Evolutionary conservation across 192 early-diverging fungal genomes (phyloP), one percentile per base, ranked within the genome.

Genomic region (Entrophospora sp.): DNA sequence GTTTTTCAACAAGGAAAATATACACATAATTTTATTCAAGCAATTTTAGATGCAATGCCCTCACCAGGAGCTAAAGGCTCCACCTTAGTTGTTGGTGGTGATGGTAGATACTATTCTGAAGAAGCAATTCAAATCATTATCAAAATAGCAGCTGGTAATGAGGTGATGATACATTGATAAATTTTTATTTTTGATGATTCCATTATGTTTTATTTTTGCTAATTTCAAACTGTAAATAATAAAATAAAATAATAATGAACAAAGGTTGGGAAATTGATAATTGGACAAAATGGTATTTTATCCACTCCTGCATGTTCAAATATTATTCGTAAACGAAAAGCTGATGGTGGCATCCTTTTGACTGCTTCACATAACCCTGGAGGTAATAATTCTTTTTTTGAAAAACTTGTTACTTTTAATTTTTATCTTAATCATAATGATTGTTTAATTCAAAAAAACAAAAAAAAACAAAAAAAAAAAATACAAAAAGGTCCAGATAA

Each of bases 351-450:
- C 49, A 96, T 98, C 51, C 82, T 98, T 48, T 77, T 98, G 67
- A 97, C 94, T n/a, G 96, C 96, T 12, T 96, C 94, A 30, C 96
- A 98, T 81, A 98, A 98, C 79, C 95, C 96, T 18, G 96, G 96
- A 52, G 96, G 75, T 63, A 73, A 71, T 66, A 67, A 32, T 40
- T 14, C 38, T 6, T 14, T 14, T n/a, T n/a, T n/a, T n/a, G n/a
- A n/a, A n/a, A n/a, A n/a, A n/a, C n/a, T n/a, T n/a, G n/a, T n/a
- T n/a, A n/a, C n/a, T n/a, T n/a, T n/a, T n/a, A n/a, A n/a, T n/a
- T n/a, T n/a, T n/a, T n/a, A n/a, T n/a, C n/a, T n/a, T n/a, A n/a
- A n/a, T n/a, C n/a, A n/a, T n/a, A n/a, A n/a, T n/a, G n/a, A n/a
- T n/a, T n/a, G n/a, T n/a, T n/a, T n/a, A n/a, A n/a, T n/a, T n/a